Base-by-base conservation (phyloP, 1,284 basidiomycete genomes). In the Austroboletus niveus region DNA sequence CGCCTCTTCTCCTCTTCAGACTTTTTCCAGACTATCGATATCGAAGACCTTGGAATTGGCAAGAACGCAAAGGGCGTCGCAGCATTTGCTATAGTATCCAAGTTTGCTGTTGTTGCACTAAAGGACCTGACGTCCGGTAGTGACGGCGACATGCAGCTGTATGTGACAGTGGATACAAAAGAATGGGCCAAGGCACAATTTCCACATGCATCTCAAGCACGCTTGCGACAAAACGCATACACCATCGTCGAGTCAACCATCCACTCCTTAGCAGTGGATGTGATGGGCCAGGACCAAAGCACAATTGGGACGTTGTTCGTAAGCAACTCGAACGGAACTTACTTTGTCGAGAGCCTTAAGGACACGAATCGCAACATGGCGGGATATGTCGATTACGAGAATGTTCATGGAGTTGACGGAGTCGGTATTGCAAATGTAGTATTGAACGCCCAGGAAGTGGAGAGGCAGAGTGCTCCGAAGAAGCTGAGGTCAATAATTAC, bases 351-450 rank as follows among this genome's bases (percentile, higher is more conserved):
- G 70, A 89, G 89, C 62, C 75, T 99, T 49, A 81, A 85, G 63
- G 86, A 95, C 65, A 98, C 96, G 8, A 95, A 96, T 68, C 78
- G 96, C 42, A 97, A 97, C 65, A 75, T 81, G 43, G 72, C 78
- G 56, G 96, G 95, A 9, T 94, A 87, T 53, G 95, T 99, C 39
- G 96, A 98, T 69, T 98, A 89, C 62, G 96, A 99, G 73, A 85
- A 85, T 53, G 72, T 98, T 29, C 89, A 91, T 59, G 94, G 94
- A 2, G 78, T 98, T n/a, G 93, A 96, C 57, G 96, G 96, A 11
- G 85, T 98, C 5, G 94, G 93, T 1, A 76, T 99, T 27, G 92
- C 94, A 9, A 98, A 98, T 65, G 73, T 89, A 3, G 91, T 97
- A 8, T 65, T 75, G 34, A 98, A 99, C 61, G 81, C 88, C 2